Base-by-base conservation (phyloP, 768 basidiomycete genomes). In the Nidularia sp. region DNA sequence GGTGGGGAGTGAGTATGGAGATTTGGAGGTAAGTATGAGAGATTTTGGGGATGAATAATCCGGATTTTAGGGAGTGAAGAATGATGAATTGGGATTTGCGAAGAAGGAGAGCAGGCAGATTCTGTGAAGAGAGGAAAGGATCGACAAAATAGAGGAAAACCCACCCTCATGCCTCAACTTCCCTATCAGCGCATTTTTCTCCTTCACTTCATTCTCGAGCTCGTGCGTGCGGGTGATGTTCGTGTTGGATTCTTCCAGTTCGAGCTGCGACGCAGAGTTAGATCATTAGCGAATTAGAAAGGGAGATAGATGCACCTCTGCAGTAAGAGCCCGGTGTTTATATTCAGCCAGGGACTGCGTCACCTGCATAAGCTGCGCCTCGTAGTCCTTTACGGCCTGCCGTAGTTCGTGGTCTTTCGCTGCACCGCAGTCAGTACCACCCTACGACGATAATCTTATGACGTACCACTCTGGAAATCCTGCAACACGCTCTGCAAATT, bases 111-210 rank as follows among this genome's bases (percentile, higher is more conserved):
- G 18, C 12, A 42, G 9, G 55, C 18, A 36, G 6, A 34, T n/a
- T 25, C 29, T 29, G 49, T 45, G 49, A n/a, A 54, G 43, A 45
- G 22, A 12, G 33, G 18, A 18, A 39, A 48, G 43, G 32, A 18
- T 22, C 18, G 29, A 33, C 44, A 48, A 33, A 13, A 58, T 1
- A 46, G 42, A 29, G 45, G 18, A 18, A 18, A 18, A 66, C 73
- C 34, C 56, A 94, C 95, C 84, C 80, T 99, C 96, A 60, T 98
- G 96, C 45, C 95, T 81, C 52, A 98, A 76, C 67, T 98, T 98
- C 45, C 88, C 90, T n/a, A 97, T 90, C 9, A 97, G 77, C n/a
- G 91, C 71, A 52, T 85, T 88, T 79, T 99, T 98, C 68, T 98
- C 96, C 68, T 93, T 97, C 46, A 97, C 76, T 60, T 98, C 93